Evolutionary conservation across 208 protist species (phyloP).

Genomic region (Crithidia mellificae): DNA sequence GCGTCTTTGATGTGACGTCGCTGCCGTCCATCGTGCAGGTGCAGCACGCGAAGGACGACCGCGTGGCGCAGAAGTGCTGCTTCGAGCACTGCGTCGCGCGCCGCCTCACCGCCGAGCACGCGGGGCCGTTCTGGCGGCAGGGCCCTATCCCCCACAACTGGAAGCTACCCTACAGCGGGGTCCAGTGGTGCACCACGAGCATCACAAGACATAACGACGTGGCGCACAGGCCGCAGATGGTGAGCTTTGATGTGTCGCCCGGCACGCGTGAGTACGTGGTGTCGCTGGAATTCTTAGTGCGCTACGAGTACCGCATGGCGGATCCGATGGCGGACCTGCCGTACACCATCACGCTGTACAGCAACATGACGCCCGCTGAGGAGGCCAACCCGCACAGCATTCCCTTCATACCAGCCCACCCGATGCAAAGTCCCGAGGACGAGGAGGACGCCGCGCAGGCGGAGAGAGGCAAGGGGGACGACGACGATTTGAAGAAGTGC

Average conservation of each 20-base stretch:
- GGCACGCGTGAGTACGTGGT: slow-evolving; percentile 65
- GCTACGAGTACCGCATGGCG: too few species aligned
- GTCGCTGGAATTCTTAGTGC: slow-evolving; percentile 42
- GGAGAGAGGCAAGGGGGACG: too few species aligned
- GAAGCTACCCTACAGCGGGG: neutral
- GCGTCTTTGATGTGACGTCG: slow-evolving; percentile 65
- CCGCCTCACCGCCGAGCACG: slow-evolving; percentile 47
- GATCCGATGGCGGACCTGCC: slow-evolving; percentile 24
- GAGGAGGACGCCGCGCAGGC: neutral
- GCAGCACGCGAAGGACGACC: neutral
- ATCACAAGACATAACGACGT: slow-evolving; percentile 43
- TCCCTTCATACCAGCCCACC: neutral
- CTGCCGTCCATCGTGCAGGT: slow-evolving; percentile 65
- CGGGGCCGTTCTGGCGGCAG: slow-evolving; percentile 22
- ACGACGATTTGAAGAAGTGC: neutral
- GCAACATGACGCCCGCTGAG: slow-evolving; percentile 39
- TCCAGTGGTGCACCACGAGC: slow-evolving; percentile 19
- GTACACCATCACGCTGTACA: slow-evolving; percentile 73
- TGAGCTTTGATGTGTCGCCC: slow-evolving; percentile 72
- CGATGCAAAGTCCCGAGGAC: neutral
- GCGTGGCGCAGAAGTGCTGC: slow-evolving; percentile 42
- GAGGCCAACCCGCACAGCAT: slow-evolving; percentile 8
- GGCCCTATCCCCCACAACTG: neutral
- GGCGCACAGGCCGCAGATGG: slow-evolving; percentile 47
- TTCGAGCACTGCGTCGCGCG: slow-evolving; percentile 67